phyloP scores from a whole-genome alignment of 306 rosid species.

The Acacia confusa region DNA sequence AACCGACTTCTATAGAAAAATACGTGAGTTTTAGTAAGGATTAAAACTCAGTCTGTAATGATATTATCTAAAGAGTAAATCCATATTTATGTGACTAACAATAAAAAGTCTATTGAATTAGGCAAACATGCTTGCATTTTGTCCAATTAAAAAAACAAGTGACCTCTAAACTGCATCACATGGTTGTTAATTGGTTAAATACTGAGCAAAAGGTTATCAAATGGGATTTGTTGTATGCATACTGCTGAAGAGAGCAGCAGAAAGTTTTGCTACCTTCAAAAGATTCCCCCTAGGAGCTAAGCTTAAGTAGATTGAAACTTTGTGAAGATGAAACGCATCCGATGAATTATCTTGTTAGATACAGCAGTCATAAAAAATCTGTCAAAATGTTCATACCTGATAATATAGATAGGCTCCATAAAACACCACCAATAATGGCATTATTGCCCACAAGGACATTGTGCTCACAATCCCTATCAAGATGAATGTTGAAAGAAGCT shows the following conservation, averaged over 20 bases:
- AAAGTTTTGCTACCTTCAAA: not conserved
- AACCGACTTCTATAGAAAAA: not conserved
- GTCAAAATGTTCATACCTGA: conserved; percentile 58
- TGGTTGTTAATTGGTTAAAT: not conserved
- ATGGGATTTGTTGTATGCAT: not conserved
- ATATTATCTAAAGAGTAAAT: not conserved
- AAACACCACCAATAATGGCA: conserved; percentile 87
- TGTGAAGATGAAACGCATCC: not conserved
- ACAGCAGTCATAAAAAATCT: not conserved
- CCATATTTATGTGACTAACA: not conserved
- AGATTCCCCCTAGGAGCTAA: not conserved
- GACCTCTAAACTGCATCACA: not conserved
- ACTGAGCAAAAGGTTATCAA: not conserved
- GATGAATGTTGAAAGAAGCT: conserved; percentile 82
- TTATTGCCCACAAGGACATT: conserved; percentile 91
- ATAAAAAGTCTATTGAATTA: not conserved
- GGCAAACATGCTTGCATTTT: not conserved
- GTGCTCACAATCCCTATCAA: conserved; percentile 95
- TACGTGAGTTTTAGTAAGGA: not conserved
- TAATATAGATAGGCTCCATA: conserved; percentile 80
- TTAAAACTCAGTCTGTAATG: not conserved
- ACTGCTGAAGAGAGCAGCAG: not conserved
- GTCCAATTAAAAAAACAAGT: not conserved
- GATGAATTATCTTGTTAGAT: not conserved
- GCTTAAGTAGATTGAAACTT: not conserved